Conservation (phyloP, 1,284 basidiomycete genomes). For the Inonotus obliquus region DNA sequence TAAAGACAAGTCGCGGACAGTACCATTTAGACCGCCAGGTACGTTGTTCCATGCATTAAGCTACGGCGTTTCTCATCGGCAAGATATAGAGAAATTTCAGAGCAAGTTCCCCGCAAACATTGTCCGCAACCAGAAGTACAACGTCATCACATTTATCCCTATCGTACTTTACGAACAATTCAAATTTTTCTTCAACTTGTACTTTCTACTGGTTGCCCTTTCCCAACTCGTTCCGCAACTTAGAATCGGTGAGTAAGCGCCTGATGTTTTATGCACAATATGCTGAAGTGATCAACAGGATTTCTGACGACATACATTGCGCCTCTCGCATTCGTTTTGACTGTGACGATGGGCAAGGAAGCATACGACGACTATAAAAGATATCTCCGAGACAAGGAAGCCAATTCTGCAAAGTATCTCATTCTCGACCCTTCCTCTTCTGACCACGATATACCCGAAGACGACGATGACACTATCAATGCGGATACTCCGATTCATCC, state of each 20-base stretch:
- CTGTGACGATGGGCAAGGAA: conserved; percentile 97
- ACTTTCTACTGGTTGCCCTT: conserved; percentile 95
- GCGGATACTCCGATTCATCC: conserved; percentile 18
- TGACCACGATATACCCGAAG: conserved; percentile 30
- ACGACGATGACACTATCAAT: conserved; percentile 21
- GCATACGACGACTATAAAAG: conserved; percentile 97
- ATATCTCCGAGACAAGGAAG: conserved; percentile 86
- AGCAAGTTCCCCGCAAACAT: conserved; percentile 76
- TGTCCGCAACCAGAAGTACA: conserved; percentile 98
- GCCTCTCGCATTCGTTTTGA: conserved; percentile 91
- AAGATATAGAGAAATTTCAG: conserved; percentile 57
- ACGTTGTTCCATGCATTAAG: conserved; percentile 21
- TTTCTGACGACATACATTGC: conserved; percentile 97
- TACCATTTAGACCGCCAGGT: conserved; percentile 77
- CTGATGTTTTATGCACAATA: background rate
- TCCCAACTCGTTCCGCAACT: conserved; percentile 95
- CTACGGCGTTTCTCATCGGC: conserved; percentile 2
- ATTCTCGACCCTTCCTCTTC: conserved; percentile 58
- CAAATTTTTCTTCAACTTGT: conserved; percentile 99
- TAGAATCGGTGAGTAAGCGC: conserved; percentile 73
- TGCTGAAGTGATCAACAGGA: conserved; percentile 41
- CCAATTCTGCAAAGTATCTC: conserved; percentile 91
- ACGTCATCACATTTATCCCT: conserved; percentile 89
- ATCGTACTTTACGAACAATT: conserved; percentile 99
- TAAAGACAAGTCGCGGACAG: conserved; percentile 70